Evolutionary conservation across 2,329 filamentous ascomycete genomes (phyloP).

Genomic region (Fusarium sp.): DNA sequence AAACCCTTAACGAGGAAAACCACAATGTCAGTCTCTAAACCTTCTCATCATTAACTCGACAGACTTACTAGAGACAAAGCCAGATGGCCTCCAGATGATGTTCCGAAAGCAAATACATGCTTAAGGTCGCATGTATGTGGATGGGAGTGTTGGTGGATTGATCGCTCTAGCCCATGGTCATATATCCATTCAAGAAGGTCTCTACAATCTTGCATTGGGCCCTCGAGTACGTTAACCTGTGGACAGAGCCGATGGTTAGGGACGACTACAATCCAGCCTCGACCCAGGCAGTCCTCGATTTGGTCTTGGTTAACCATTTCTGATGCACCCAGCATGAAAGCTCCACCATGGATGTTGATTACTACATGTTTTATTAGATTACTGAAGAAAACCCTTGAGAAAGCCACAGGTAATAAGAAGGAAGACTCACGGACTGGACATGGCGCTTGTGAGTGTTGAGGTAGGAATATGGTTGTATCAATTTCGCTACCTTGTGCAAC

Average conservation of each 20-base stretch:
- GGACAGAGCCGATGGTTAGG: slow-evolving; percentile 20
- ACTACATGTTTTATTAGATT: no score
- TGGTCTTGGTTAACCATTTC: slow-evolving; percentile 26
- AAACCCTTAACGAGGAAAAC: neutral
- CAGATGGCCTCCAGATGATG: slow-evolving; percentile 8
- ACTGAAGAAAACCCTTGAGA: no score
- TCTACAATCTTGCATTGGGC: slow-evolving; percentile 14
- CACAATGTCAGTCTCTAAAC: neutral
- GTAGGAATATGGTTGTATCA: slow-evolving; percentile 3
- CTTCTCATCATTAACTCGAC: accelerated
- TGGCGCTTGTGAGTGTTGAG: neutral
- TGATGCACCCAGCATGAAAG: slow-evolving; percentile 21
- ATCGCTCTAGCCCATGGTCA: neutral
- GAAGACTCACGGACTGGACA: neutral
- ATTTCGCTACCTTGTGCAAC: slow-evolving; percentile 2
- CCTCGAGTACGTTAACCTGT: slow-evolving; percentile 1
- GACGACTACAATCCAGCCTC: slow-evolving; percentile 7
- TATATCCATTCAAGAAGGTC: slow-evolving; percentile 12
- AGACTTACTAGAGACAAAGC: neutral
- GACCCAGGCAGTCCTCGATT: neutral
- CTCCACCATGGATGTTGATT: slow-evolving; percentile 16
- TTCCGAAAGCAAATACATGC: slow-evolving; percentile 19
- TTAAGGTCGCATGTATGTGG: neutral
- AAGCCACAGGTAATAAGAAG: no score
- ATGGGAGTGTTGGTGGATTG: neutral